These are phyloP conservation scores for Bromus sterilis DNA, from an alignment of 176 grass and related monocot species.

Conservation along the genomic window DNA sequence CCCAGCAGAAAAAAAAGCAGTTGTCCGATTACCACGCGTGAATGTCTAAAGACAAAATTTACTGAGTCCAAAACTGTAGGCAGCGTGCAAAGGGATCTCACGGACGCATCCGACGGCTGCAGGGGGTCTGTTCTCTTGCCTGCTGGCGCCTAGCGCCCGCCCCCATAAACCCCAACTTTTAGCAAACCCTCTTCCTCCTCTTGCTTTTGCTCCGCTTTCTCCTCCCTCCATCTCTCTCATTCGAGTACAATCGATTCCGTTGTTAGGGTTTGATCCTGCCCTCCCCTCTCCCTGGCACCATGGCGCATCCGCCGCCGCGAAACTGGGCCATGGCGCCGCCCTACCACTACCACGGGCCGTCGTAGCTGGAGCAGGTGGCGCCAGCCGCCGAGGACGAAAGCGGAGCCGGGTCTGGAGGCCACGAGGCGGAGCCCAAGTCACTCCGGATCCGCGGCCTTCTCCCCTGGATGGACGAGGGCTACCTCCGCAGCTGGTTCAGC, in stretches of 20 bases:
- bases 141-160: too few relatives aligned
- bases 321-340: background rate
- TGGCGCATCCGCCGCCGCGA: background rate
- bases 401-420: background rate
- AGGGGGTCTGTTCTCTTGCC: too few relatives aligned
- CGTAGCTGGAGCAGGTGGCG: background rate
- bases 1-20: too few relatives aligned
- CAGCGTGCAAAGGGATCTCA: too few relatives aligned
- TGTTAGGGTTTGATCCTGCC: background rate
- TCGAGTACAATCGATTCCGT: background rate
- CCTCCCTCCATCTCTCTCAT: background rate
- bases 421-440: background rate
- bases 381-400: background rate
- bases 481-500: conserved; percentile 31
- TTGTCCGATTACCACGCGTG: too few relatives aligned
- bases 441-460: conserved; percentile 35
- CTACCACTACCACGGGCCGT: background rate
- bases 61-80: too few relatives aligned
- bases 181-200: background rate
- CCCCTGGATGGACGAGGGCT: conserved; percentile 47
- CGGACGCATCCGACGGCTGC: too few relatives aligned
- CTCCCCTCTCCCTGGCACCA: background rate
- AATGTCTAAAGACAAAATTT: too few relatives aligned
- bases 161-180: background rate
- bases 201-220: background rate